Percentiles rank a stretch among this genome's conserved stretches.
Evolutionary conservation across 306 rosid genomes (phyloP).

Genomic region (Quercus glauca): DNA sequence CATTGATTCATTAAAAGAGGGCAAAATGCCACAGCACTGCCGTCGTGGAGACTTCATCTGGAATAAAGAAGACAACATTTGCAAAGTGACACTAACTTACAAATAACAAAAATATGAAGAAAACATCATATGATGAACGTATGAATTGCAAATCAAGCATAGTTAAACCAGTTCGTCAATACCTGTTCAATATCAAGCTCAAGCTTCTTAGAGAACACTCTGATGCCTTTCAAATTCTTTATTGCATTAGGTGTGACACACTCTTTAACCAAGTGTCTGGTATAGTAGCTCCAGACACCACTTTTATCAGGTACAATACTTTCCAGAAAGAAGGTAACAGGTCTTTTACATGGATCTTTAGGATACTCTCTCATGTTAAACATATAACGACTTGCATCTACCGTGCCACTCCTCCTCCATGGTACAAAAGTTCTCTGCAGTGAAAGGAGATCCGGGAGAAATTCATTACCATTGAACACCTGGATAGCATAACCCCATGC

Average conservation of each 20-base stretch:
- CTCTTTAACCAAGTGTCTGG: constrained; percentile 37
- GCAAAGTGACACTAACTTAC: constrained; percentile 9
- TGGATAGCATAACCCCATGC: constrained; percentile 85
- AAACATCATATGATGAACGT: neutral
- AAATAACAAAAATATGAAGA: constrained; percentile 20
- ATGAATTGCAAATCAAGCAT: neutral
- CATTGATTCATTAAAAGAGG: constrained; percentile 39
- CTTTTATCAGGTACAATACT: constrained; percentile 35
- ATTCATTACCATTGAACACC: constrained; percentile 61
- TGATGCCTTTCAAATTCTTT: constrained; percentile 42
- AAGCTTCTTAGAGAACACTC: constrained; percentile 59
- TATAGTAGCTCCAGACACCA: constrained; percentile 57
- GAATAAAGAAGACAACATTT: constrained; percentile 3
- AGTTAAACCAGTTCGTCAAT: neutral
- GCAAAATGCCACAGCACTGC: constrained; percentile 60
- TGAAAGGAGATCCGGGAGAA: constrained; percentile 71
- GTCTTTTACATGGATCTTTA: constrained; percentile 71
- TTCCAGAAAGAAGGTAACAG: constrained; percentile 53
- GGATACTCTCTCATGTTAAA: constrained; percentile 62
- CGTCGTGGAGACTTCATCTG: constrained; percentile 88
- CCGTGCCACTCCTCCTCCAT: constrained; percentile 62
- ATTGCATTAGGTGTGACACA: constrained; percentile 41
- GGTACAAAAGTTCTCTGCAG: constrained; percentile 64
- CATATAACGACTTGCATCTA: constrained; percentile 51
- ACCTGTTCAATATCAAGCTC: constrained; percentile 66